Percentiles rank a stretch among this genome's conserved stretches.
Evolutionary conservation across 2,329 filamentous ascomycete genomes (phyloP).

Genomic region (Cladosporium sp.): DNA sequence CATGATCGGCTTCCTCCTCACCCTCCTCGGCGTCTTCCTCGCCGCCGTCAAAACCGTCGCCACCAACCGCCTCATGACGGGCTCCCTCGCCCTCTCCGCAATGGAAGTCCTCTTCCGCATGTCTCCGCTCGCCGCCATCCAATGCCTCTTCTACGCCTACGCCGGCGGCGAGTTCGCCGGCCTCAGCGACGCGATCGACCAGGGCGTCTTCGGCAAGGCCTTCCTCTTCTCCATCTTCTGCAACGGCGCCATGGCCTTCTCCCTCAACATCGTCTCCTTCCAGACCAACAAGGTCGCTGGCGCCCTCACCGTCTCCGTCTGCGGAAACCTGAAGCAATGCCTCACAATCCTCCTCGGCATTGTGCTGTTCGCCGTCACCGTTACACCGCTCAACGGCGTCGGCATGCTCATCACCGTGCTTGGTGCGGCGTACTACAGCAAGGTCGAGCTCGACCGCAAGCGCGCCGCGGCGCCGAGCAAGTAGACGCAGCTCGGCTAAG

Average conservation of each 20-base stretch:
- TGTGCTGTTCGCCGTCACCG: constrained; percentile 30
- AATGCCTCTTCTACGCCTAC: constrained; percentile 48
- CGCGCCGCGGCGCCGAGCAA: constrained; percentile 5
- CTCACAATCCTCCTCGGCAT: constrained; percentile 34
- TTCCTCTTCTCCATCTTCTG: constrained; percentile 23
- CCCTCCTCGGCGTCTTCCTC: constrained; percentile 32
- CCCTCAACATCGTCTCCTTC: constrained; percentile 34
- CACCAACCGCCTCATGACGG: constrained; percentile 59
- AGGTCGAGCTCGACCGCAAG: constrained; percentile 51
- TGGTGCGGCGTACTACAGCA: constrained; percentile 54
- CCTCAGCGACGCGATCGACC: constrained; percentile 16
- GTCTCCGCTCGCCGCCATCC: constrained; percentile 54
- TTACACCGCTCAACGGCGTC: constrained; percentile 42
- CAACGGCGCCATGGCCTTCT: constrained; percentile 30
- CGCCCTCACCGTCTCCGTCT: constrained; percentile 32
- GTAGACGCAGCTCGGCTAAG: background rate
- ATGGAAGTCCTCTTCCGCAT: constrained; percentile 57
- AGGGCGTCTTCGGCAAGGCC: constrained; percentile 21
- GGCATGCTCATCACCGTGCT: constrained; percentile 51
- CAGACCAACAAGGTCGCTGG: constrained; percentile 35
- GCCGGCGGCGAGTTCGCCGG: constrained; percentile 44
- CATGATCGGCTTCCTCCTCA: constrained; percentile 39
- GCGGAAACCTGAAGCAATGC: constrained; percentile 33
- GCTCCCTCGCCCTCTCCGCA: constrained; percentile 50
- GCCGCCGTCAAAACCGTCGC: constrained; percentile 51